These are phyloP conservation scores for Backusella psychrophila DNA, from an alignment of 192 early-diverging fungal species.

Conservation along the genomic window DNA sequence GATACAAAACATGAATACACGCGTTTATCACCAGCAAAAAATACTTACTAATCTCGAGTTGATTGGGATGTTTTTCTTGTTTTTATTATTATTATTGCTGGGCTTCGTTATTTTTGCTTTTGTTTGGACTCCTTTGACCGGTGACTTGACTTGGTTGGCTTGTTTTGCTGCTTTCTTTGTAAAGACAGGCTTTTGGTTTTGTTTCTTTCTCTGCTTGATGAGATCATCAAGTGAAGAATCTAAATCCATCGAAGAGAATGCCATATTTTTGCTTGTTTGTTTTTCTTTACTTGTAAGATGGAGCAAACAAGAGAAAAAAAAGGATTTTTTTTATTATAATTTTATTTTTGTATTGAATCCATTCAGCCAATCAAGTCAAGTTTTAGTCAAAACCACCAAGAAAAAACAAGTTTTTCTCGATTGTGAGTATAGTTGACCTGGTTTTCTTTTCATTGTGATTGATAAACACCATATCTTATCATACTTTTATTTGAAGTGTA, in stretches of 20 bases:
- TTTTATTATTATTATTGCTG: neutral
- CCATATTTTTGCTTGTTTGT: neutral
- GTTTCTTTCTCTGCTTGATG: conserved; percentile 31
- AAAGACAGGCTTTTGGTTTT: conserved; percentile 25
- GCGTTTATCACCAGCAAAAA: neutral
- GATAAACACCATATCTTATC: too few species aligned
- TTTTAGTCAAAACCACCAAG: too few species aligned
- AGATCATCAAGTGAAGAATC: conserved; percentile 42
- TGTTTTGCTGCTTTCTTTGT: neutral
- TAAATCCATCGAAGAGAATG: conserved; percentile 31
- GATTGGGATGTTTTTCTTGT: conserved; percentile 1
- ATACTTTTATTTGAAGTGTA: too few species aligned
- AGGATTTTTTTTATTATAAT: too few species aligned
- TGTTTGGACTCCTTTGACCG: conserved; percentile 1
- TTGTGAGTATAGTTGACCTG: too few species aligned
- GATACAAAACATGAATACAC: neutral
- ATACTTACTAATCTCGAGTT: conserved; percentile 2
- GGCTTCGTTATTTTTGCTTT: conserved; percentile 4
- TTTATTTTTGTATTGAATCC: too few species aligned
- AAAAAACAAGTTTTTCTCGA: too few species aligned
- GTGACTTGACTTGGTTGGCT: neutral
- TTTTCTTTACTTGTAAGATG: neutral
- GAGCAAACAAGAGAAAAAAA: neutral
- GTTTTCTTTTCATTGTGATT: too few species aligned
- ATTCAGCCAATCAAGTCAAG: too few species aligned